Evolutionary conservation across 371 early-diverging fungal species (phyloP).

Genomic region (Choanephora cucurbitarum): DNA sequence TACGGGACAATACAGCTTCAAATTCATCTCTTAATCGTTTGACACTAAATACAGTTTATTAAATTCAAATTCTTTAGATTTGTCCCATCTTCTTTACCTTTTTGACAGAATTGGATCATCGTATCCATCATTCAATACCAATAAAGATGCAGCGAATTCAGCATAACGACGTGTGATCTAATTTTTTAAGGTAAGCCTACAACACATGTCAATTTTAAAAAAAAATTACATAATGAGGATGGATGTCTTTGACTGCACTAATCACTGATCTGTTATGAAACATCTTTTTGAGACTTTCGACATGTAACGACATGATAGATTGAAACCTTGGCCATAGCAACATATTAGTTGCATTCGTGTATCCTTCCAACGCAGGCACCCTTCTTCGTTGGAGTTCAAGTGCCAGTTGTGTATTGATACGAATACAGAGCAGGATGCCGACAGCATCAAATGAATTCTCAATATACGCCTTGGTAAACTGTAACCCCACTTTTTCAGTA

Average conservation of each 20-base stretch:
- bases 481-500: constrained; percentile 76
- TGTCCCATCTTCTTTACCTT: constrained; percentile 60
- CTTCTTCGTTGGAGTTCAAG: constrained; percentile 80
- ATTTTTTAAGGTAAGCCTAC: too few relatives aligned
- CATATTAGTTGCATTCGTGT: constrained; percentile 84
- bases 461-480: constrained; percentile 63
- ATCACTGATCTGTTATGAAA: constrained; percentile 58
- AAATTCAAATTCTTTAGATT: too few relatives aligned
- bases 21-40: constrained; percentile 78
- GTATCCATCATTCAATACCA: constrained; percentile 82
- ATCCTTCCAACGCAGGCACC: constrained; percentile 81
- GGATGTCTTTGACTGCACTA: constrained; percentile 67
- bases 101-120: constrained; percentile 79
- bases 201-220: neutral
- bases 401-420: constrained; percentile 80
- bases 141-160: constrained; percentile 87
- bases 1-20: constrained; percentile 66
- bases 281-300: constrained; percentile 79
- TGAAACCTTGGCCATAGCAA: constrained; percentile 94
- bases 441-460: constrained; percentile 88
- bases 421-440: constrained; percentile 84
- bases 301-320: constrained; percentile 82
- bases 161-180: constrained; percentile 77
- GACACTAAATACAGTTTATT: too few relatives aligned
- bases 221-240: constrained; percentile 77